A percentile compares a stretch with the other conserved stretches of the same genome.
Evolutionary conservation across 2,329 filamentous ascomycete genomes (phyloP).

Genomic region (Coccinonectria pachysandricola): DNA sequence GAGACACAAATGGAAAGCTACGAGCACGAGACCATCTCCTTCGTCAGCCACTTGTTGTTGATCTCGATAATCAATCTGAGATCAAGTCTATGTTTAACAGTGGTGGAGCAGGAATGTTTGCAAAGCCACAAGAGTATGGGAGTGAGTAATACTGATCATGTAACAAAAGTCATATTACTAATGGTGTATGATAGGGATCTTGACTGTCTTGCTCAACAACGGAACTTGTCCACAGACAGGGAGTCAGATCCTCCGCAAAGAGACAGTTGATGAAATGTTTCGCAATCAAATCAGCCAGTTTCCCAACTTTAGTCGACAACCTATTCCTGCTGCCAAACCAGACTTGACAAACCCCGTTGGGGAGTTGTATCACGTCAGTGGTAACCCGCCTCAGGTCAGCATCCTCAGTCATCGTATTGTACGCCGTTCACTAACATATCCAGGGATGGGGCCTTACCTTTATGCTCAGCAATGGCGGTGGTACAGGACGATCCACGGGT

Average conservation of each 20-base stretch:
- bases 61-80: slow-evolving; percentile 29
- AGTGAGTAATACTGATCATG: slow-evolving; percentile 29
- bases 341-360: slow-evolving; percentile 35
- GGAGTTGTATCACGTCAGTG: slow-evolving; percentile 38
- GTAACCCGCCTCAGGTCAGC: slow-evolving; percentile 37
- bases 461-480: slow-evolving; percentile 38
- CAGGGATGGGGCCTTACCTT: slow-evolving; percentile 52
- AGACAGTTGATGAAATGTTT: slow-evolving; percentile 55
- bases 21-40: slow-evolving; percentile 38
- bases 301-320: slow-evolving; percentile 39
- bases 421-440: background rate
- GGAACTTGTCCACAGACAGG: slow-evolving; percentile 49
- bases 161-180: background rate
- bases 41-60: slow-evolving; percentile 31
- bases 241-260: slow-evolving; percentile 39
- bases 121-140: slow-evolving; percentile 48
- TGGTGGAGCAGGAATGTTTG: slow-evolving; percentile 52
- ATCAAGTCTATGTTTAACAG: slow-evolving; percentile 39
- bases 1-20: slow-evolving; percentile 33
- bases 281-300: slow-evolving; percentile 49
- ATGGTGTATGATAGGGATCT: slow-evolving; percentile 34
- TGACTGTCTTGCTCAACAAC: slow-evolving; percentile 53
- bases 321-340: slow-evolving; percentile 36
- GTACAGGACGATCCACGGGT: slow-evolving; percentile 39
- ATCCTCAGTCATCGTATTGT: background rate